Percentiles rank a stretch among this genome's conserved stretches.
These are phyloP conservation scores for Cronartium quercuum DNA, from an alignment of 1,284 basidiomycete genomes.

Conservation along the genomic window DNA sequence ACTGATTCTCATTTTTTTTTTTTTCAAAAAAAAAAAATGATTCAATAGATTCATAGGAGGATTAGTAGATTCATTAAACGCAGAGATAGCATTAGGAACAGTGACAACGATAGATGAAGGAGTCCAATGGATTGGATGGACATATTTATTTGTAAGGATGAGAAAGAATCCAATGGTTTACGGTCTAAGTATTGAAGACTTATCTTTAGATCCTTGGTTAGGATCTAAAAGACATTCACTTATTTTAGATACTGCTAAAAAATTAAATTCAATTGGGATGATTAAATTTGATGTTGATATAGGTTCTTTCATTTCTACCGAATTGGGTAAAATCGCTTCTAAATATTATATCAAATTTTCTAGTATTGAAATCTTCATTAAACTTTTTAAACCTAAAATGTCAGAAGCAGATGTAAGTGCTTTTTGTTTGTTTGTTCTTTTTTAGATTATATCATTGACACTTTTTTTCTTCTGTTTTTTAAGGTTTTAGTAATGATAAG, in stretches of 20 bases:
- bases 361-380: slow-evolving; percentile 85
- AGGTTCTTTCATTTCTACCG: slow-evolving; percentile 68
- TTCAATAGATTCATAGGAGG: slow-evolving; percentile 63
- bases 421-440: slow-evolving; percentile 85
- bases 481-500: slow-evolving; percentile 49
- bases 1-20: background rate
- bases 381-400: slow-evolving; percentile 74
- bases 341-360: slow-evolving; percentile 88
- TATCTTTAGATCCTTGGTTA: slow-evolving; percentile 70
- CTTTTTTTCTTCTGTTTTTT: background rate
- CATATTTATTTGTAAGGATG: slow-evolving; percentile 95
- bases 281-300: slow-evolving; percentile 64
- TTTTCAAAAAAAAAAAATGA: background rate
- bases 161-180: slow-evolving; percentile 85
- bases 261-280: slow-evolving; percentile 74
- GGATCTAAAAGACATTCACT: slow-evolving; percentile 68
- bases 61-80: slow-evolving; percentile 86
- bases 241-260: slow-evolving; percentile 64
- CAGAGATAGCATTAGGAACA: slow-evolving; percentile 90
- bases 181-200: slow-evolving; percentile 71
- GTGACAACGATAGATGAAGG: slow-evolving; percentile 82
- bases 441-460: background rate
- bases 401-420: slow-evolving; percentile 78
- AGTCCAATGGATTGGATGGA: slow-evolving; percentile 93
- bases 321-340: slow-evolving; percentile 87